Conservation (phyloP, 169 alveolate genomes). For the Cyclospora cayetanensis region DNA sequence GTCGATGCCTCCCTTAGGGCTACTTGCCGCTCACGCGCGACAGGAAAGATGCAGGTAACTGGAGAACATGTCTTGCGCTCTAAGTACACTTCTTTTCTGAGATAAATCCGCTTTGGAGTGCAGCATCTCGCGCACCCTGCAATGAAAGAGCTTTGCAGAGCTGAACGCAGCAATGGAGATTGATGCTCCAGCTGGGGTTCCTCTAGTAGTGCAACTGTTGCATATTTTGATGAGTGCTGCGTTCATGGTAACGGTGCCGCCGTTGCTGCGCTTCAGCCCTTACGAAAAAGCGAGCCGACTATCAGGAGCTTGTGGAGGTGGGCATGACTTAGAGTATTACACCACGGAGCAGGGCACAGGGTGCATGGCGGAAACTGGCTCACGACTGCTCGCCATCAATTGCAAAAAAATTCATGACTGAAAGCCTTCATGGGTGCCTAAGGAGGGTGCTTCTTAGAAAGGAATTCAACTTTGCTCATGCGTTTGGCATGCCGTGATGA, state of each 20-base stretch:
- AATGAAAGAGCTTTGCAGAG: not conserved
- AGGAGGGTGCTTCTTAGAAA: not conserved
- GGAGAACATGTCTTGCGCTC: too few relatives aligned
- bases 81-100: too few relatives aligned
- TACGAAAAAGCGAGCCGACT: conserved; percentile 57
- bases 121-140: too few relatives aligned
- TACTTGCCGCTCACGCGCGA: conserved; percentile 19
- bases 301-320: conserved; percentile 58
- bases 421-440: too few relatives aligned
- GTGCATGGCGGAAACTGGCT: too few relatives aligned
- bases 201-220: not conserved
- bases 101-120: too few relatives aligned
- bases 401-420: too few relatives aligned
- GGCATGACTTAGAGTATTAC: too few relatives aligned
- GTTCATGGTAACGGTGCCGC: not conserved
- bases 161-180: not conserved
- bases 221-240: not conserved
- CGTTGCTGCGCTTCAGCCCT: conserved; percentile 59
- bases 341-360: too few relatives aligned
- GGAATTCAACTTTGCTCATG: not conserved
- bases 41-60: conserved; percentile 24
- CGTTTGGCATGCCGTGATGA: not conserved
- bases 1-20: not conserved
- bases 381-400: too few relatives aligned
- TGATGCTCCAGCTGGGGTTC: not conserved